These are phyloP conservation scores for Lenzites betulinus DNA, from an alignment of 768 basidiomycete species.

Conservation along the genomic window DNA sequence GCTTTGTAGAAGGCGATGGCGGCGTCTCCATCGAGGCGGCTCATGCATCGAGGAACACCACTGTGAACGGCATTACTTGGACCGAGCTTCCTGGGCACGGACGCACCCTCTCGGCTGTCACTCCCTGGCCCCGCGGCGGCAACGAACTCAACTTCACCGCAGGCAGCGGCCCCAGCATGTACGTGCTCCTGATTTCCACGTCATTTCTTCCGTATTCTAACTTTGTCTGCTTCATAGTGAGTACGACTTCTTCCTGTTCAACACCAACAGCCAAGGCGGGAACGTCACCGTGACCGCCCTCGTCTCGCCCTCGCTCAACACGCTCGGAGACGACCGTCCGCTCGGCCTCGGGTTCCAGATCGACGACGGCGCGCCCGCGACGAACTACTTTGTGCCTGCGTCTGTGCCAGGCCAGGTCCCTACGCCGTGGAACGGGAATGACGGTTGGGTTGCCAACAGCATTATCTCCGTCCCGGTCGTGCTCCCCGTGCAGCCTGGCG, in stretches of 20 bases:
- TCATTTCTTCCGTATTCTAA: background rate
- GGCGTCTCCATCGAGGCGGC: slow-evolving; percentile 70
- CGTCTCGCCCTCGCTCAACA: slow-evolving; percentile 57
- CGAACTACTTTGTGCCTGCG: slow-evolving; percentile 49
- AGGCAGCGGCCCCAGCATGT: slow-evolving; percentile 64
- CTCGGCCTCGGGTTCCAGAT: slow-evolving; percentile 54
- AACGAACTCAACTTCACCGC: slow-evolving; percentile 57
- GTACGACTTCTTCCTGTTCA: slow-evolving; percentile 69
- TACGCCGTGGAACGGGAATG: slow-evolving; percentile 46
- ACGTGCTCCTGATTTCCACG: slow-evolving; percentile 22
- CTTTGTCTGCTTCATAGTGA: slow-evolving; percentile 38
- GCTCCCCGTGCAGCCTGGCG: slow-evolving; percentile 48
- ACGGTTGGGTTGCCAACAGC: slow-evolving; percentile 57
- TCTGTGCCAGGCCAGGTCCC: slow-evolving; percentile 50
- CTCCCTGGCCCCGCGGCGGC: slow-evolving; percentile 55
- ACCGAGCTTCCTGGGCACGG: slow-evolving; percentile 62
- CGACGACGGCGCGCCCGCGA: slow-evolving; percentile 44
- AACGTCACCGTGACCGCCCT: slow-evolving; percentile 51
- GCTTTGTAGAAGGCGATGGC: slow-evolving; percentile 68
- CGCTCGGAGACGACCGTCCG: slow-evolving; percentile 49
- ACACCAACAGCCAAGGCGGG: slow-evolving; percentile 42
- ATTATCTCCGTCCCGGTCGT: slow-evolving; percentile 45
- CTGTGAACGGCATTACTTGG: slow-evolving; percentile 57
- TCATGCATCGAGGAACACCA: slow-evolving; percentile 49
- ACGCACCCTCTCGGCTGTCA: slow-evolving; percentile 59